Conservation (phyloP, 305 asterid genomes). For the Fraxinus dipetala region DNA sequence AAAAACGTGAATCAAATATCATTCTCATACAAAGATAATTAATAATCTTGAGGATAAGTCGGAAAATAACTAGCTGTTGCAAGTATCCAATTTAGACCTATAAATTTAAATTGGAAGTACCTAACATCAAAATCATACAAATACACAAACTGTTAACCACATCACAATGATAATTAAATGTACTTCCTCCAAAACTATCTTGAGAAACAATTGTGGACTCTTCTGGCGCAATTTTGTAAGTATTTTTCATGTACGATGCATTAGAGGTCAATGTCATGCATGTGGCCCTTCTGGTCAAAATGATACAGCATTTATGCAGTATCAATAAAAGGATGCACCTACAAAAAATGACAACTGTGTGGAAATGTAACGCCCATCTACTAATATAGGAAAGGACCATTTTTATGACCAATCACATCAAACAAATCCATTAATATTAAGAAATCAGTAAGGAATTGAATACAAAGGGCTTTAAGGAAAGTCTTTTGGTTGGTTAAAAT, state of each 20-base stretch:
- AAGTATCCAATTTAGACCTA: neutral
- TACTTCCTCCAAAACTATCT: neutral
- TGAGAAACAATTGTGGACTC: neutral
- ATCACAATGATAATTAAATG: neutral
- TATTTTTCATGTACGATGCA: neutral
- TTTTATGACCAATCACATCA: neutral
- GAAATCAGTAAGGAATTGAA: neutral
- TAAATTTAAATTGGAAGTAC: neutral
- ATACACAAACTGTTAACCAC: neutral
- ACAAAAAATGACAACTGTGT: neutral
- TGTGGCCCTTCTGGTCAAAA: neutral
- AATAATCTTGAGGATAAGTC: neutral
- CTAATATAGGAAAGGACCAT: neutral
- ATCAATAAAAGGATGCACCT: neutral
- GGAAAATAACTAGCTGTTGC: neutral
- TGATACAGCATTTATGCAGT: neutral
- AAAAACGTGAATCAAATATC: neutral
- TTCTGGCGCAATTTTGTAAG: neutral
- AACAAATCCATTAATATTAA: neutral
- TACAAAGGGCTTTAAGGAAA: neutral
- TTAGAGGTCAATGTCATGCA: neutral
- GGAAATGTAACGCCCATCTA: neutral
- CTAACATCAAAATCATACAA: neutral
- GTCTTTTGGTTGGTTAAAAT: constrained; percentile 9
- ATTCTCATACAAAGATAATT: neutral